phyloP scores from a whole-genome alignment of 495 filamentous ascomycete species.

The Xylaria scruposa region DNA sequence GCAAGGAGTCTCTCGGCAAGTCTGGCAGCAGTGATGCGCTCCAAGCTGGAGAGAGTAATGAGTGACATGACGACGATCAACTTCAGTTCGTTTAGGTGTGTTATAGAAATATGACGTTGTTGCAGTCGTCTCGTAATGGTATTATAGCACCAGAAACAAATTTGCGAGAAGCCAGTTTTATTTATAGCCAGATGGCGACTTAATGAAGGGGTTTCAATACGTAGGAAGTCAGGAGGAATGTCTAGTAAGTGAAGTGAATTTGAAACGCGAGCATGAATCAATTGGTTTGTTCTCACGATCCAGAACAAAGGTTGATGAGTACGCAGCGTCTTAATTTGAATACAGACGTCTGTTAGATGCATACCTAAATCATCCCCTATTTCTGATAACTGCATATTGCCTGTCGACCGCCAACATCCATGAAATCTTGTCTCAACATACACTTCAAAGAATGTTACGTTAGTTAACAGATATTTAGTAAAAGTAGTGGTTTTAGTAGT shows the following conservation, averaged over 20 bases:
- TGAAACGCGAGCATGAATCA: not conserved
- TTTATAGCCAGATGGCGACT: not conserved
- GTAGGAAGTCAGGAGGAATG: not conserved
- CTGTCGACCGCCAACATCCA: not conserved
- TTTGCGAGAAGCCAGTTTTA: not conserved
- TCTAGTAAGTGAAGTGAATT: not conserved
- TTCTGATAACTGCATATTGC: not conserved
- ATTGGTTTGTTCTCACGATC: not conserved
- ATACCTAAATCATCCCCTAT: not conserved
- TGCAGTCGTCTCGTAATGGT: not conserved
- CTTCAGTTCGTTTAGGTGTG: no score
- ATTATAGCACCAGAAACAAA: not conserved
- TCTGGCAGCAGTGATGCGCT: constrained; percentile 67
- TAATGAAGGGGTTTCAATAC: not conserved
- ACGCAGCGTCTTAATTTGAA: not conserved
- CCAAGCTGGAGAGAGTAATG: constrained; percentile 64
- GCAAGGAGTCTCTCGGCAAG: constrained; percentile 63
- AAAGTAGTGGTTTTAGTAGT: not conserved
- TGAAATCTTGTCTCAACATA: not conserved
- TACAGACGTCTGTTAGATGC: not conserved
- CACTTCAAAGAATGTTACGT: no score
- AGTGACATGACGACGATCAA: constrained; percentile 56
- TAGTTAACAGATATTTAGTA: no score
- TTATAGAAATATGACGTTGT: not conserved
- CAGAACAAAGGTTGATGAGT: not conserved